phyloP scores from a whole-genome alignment of 306 rosid genomes.

The Vicia villosa region DNA sequence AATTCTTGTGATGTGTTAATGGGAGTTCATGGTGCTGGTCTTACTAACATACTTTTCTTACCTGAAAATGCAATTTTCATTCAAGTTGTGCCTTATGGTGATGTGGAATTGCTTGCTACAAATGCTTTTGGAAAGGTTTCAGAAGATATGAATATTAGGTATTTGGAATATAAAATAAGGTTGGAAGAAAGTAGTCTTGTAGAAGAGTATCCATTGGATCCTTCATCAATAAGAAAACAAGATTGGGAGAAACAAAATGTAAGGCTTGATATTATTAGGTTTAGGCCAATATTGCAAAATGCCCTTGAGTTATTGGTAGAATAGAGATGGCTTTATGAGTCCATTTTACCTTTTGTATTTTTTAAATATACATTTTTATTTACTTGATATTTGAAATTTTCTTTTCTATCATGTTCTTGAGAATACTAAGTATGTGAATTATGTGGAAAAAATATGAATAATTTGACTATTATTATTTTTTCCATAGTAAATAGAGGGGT shows the following conservation, averaged over 20 bases:
- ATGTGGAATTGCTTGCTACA: conserved; percentile 67
- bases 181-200: conserved; percentile 74
- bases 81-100: conserved; percentile 80
- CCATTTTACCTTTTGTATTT: too few species aligned
- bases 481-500: too few species aligned
- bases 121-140: conserved; percentile 60
- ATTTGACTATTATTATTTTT: too few species aligned
- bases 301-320: conserved; percentile 77
- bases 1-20: conserved; percentile 85
- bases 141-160: conserved; percentile 65
- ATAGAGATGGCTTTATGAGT: conserved; percentile 25
- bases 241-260: conserved; percentile 82
- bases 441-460: too few species aligned
- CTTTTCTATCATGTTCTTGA: too few species aligned
- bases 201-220: conserved; percentile 68
- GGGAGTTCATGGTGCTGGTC: conserved; percentile 98
- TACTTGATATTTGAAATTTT: too few species aligned
- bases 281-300: conserved; percentile 63
- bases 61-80: conserved; percentile 77
- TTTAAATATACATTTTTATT: too few species aligned
- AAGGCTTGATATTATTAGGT: conserved; percentile 63
- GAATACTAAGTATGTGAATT: too few species aligned
- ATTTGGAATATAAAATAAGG: conserved; percentile 71
- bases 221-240: conserved; percentile 47
- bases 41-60: conserved; percentile 81